Evolutionary conservation across 2,329 filamentous ascomycete species (phyloP).

Genomic region (Cylindrodendrum hubeiense): DNA sequence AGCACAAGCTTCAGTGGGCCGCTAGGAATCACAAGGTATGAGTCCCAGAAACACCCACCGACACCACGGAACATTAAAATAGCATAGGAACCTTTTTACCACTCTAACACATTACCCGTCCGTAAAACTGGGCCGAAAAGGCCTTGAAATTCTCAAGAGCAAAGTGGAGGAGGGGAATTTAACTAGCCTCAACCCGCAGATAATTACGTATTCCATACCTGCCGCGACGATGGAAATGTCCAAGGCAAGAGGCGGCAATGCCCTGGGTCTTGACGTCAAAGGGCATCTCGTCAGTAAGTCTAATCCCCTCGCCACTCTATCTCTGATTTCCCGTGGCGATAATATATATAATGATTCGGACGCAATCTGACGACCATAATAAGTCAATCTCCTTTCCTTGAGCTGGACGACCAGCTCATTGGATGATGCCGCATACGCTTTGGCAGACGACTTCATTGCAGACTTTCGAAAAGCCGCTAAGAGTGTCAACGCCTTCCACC

Average conservation of each 20-base stretch:
- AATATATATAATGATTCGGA: background rate
- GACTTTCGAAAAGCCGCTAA: background rate
- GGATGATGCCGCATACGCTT: background rate
- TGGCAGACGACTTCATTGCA: background rate
- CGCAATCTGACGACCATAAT: background rate
- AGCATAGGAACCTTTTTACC: background rate
- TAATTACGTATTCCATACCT: background rate
- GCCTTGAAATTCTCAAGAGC: conserved; percentile 2
- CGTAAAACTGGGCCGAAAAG: background rate
- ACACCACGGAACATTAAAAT: background rate
- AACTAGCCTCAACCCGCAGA: background rate
- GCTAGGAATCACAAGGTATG: background rate
- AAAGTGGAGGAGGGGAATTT: background rate
- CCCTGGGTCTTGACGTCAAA: background rate
- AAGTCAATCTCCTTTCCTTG: background rate
- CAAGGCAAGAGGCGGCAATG: background rate
- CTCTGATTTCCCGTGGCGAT: background rate
- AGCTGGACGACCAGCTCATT: background rate
- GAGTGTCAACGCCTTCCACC: conserved; percentile 1
- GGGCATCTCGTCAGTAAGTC: background rate
- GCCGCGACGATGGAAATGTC: background rate
- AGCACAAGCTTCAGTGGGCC: background rate
- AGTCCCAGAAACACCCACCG: background rate
- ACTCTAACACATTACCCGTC: background rate
- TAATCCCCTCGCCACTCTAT: background rate